phyloP scores from a whole-genome alignment of 768 basidiomycete species.

The Dioszegia crocea region DNA sequence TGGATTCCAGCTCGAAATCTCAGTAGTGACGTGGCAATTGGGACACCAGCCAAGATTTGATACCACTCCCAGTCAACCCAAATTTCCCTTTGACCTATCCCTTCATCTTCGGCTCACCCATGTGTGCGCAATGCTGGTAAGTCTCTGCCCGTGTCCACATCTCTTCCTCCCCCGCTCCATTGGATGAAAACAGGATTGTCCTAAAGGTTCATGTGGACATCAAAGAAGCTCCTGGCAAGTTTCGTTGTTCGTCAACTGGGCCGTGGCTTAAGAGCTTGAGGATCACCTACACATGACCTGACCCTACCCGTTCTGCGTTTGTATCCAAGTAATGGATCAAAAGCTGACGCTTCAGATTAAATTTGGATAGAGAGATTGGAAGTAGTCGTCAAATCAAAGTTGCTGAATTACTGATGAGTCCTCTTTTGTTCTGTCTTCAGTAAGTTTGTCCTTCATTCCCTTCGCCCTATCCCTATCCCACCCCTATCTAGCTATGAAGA shows the following conservation, averaged over 20 bases:
- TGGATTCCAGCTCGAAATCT: background rate
- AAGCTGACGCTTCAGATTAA: background rate
- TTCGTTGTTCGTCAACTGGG: constrained; percentile 8
- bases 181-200: constrained; percentile 34
- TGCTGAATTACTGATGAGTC: background rate
- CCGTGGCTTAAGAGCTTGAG: constrained; percentile 40
- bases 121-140: background rate
- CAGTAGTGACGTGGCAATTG: background rate
- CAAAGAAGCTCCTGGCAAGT: constrained; percentile 34
- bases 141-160: background rate
- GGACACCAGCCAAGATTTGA: background rate
- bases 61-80: background rate
- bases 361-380: no score
- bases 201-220: constrained; percentile 18
- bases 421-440: background rate
- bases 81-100: background rate
- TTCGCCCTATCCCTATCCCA: background rate
- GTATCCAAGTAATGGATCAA: background rate
- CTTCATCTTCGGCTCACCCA: background rate
- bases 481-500: constrained; percentile 36
- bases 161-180: background rate
- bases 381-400: no score
- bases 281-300: constrained; percentile 47
- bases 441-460: constrained; percentile 9
- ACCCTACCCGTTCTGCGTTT: constrained; percentile 1